Evolutionary conservation across 2,329 filamentous ascomycete species (phyloP).

Genomic region (Microsporum ferrugineum): DNA sequence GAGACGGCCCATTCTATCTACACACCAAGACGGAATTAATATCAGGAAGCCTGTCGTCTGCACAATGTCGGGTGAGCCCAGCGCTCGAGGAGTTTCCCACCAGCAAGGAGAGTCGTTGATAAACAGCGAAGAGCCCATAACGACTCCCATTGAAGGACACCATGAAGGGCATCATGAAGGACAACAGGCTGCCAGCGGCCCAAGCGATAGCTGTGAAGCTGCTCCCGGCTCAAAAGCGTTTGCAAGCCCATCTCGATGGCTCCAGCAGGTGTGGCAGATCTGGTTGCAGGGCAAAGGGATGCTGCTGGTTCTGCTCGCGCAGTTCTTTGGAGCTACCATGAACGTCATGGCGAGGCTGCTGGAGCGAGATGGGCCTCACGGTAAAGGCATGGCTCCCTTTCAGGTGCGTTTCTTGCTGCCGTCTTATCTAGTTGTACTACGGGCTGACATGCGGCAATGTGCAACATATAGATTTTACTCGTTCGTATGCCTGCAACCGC

Average conservation of each 20-base stretch:
- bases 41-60: no score
- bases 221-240: not conserved
- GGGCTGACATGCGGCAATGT: not conserved
- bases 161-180: not conserved
- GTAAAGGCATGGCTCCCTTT: slow-evolving; percentile 64
- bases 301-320: slow-evolving; percentile 59
- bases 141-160: not conserved
- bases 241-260: not conserved
- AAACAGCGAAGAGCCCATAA: no score
- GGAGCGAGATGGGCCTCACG: slow-evolving; percentile 55
- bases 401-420: slow-evolving; percentile 38
- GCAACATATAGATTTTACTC: slow-evolving; percentile 52
- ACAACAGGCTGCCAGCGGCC: not conserved
- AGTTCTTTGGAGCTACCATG: slow-evolving; percentile 77
- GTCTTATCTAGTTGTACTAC: not conserved
- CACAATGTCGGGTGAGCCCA: not conserved
- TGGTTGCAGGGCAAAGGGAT: slow-evolving; percentile 54
- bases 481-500: slow-evolving; percentile 65
- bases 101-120: no score
- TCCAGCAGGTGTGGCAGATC: not conserved
- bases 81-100: no score
- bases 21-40: no score
- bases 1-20: not conserved
- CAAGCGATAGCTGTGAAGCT: not conserved
- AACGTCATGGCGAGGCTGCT: slow-evolving; percentile 68